Evolutionary conservation across 345 rosid genomes (phyloP).

Genomic region (Combretum micranthum): DNA sequence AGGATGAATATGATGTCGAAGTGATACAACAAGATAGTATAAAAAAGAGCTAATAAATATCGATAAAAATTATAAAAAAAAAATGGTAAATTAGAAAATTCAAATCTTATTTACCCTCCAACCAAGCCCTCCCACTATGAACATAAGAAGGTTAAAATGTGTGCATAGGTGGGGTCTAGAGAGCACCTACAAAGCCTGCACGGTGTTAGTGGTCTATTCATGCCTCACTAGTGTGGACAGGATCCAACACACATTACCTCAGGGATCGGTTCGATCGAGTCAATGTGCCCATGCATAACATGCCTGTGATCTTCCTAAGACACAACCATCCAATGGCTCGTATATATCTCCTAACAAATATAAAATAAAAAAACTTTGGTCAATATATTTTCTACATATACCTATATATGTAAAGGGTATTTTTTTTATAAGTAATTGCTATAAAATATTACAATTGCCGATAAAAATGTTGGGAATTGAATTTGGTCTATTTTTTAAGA

Average conservation of each 20-base stretch:
- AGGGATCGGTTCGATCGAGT: slow-evolving; percentile 18
- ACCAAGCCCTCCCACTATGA: not conserved
- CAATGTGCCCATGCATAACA: slow-evolving; percentile 3
- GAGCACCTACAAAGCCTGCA: slow-evolving; percentile 31
- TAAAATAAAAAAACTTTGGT: not conserved
- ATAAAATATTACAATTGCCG: too few relatives aligned
- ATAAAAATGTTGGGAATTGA: too few relatives aligned
- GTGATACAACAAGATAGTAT: too few relatives aligned
- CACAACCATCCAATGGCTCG: not conserved
- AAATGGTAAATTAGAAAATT: too few relatives aligned
- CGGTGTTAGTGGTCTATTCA: slow-evolving; percentile 31
- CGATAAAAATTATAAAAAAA: too few relatives aligned
- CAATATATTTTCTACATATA: not conserved
- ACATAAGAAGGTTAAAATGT: slow-evolving; percentile 2
- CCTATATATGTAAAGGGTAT: too few relatives aligned
- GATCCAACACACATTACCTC: slow-evolving; percentile 48
- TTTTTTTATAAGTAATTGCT: too few relatives aligned
- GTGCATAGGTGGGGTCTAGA: slow-evolving; percentile 23
- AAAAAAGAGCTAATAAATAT: too few relatives aligned
- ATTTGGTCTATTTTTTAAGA: too few relatives aligned
- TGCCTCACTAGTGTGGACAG: slow-evolving; percentile 57
- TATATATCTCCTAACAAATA: not conserved
- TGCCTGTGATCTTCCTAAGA: not conserved
- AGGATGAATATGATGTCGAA: too few relatives aligned
- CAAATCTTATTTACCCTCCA: slow-evolving; percentile 9